Percentiles rank a stretch among this genome's conserved stretches.
phyloP scores from a whole-genome alignment of 2,329 filamentous ascomycete species.

The Nemania sp. region DNA sequence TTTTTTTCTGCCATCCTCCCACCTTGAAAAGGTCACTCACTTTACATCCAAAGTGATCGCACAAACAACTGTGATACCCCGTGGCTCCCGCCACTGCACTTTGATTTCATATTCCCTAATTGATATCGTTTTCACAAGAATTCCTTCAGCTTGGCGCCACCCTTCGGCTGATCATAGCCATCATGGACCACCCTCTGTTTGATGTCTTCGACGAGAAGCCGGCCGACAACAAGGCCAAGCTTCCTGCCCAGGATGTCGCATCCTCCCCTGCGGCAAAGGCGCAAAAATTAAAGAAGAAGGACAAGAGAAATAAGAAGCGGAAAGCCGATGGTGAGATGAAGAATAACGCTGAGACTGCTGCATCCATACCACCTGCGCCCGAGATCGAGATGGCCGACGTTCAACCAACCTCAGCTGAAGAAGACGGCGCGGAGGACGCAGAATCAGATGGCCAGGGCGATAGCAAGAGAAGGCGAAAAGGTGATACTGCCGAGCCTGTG shows the following conservation, averaged over 20 bases:
- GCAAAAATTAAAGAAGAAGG: slow-evolving; percentile 60
- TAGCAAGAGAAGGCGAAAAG: slow-evolving; percentile 73
- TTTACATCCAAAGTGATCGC: neutral
- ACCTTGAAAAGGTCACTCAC: slow-evolving; percentile 34
- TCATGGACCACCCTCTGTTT: slow-evolving; percentile 78
- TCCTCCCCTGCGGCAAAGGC: slow-evolving; percentile 50
- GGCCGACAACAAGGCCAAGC: slow-evolving; percentile 59
- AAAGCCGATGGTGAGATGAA: slow-evolving; percentile 85
- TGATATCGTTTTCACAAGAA: neutral
- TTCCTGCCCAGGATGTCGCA: slow-evolving; percentile 45
- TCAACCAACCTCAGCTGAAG: slow-evolving; percentile 54
- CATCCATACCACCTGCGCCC: slow-evolving; percentile 52
- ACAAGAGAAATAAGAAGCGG: slow-evolving; percentile 80
- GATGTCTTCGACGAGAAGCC: slow-evolving; percentile 81
- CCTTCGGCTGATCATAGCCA: slow-evolving; percentile 50
- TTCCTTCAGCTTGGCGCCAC: neutral
- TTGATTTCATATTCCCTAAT: neutral
- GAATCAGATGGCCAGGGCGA: slow-evolving; percentile 62
- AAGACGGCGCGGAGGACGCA: slow-evolving; percentile 51
- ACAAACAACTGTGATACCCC: slow-evolving; percentile 1
- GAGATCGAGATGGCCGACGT: slow-evolving; percentile 50
- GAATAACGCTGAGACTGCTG: slow-evolving; percentile 48
- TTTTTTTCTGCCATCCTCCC: slow-evolving; percentile 47
- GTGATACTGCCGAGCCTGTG: slow-evolving; percentile 79
- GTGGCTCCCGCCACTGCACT: neutral